phyloP scores from a whole-genome alignment of 805 yeast genomes.

The Ogataea polymorpha region DNA sequence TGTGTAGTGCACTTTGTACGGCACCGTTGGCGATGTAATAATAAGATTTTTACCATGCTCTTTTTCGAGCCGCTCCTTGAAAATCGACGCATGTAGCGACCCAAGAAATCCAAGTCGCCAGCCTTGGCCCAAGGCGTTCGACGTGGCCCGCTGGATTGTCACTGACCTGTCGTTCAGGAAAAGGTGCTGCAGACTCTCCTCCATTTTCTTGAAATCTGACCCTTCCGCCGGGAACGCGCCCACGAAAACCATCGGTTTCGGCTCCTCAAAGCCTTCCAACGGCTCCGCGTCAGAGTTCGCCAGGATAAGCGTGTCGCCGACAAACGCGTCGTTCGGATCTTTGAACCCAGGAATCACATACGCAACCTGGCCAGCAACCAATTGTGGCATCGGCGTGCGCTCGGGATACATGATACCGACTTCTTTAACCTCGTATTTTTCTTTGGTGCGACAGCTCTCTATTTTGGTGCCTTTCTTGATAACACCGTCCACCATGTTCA shows the following conservation, averaged over 20 bases:
- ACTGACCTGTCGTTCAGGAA: slow-evolving; percentile 93
- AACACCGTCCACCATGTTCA: slow-evolving; percentile 80
- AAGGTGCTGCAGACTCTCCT: slow-evolving; percentile 84
- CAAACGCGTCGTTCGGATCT: slow-evolving; percentile 76
- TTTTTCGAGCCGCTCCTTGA: slow-evolving; percentile 84
- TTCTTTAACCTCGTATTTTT: slow-evolving; percentile 83
- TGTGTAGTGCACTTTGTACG: slow-evolving; percentile 69
- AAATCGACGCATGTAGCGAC: slow-evolving; percentile 91
- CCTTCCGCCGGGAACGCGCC: slow-evolving; percentile 98
- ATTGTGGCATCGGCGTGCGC: slow-evolving; percentile 55
- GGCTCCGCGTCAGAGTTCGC: slow-evolving; percentile 62
- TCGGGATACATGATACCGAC: slow-evolving; percentile 97
- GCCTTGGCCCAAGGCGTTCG: slow-evolving; percentile 93
- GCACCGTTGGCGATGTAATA: slow-evolving; percentile 94
- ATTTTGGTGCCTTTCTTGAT: slow-evolving; percentile 73
- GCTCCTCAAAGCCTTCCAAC: slow-evolving; percentile 92
- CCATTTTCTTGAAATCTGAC: slow-evolving; percentile 79
- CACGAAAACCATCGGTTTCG: slow-evolving; percentile 97
- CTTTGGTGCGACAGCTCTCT: slow-evolving; percentile 70
- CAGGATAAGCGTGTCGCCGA: slow-evolving; percentile 86
- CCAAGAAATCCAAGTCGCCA: slow-evolving; percentile 97
- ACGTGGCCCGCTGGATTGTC: slow-evolving; percentile 82
- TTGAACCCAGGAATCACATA: slow-evolving; percentile 95
- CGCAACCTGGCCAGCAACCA: slow-evolving; percentile 92
- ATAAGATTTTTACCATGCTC: slow-evolving; percentile 93